These are phyloP conservation scores for Aspergillus chevalieri DNA, from an alignment of 2,329 filamentous ascomycete species.

Conservation along the genomic window DNA sequence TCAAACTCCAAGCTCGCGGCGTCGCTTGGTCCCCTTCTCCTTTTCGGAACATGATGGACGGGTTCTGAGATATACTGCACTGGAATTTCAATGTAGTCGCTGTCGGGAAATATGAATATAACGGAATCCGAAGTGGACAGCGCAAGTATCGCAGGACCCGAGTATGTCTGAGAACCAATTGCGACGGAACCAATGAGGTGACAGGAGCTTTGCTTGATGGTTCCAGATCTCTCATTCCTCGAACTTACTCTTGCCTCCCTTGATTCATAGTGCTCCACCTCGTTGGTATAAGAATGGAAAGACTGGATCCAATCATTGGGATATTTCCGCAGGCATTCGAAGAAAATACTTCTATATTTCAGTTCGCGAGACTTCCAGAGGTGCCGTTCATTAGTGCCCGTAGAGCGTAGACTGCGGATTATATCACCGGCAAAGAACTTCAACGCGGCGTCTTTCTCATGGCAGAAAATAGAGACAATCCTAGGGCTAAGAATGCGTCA, in stretches of 20 bases:
- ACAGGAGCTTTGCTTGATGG: neutral
- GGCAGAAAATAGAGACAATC: conserved; percentile 8
- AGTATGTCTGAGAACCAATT: neutral
- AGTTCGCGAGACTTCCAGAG: conserved; percentile 7
- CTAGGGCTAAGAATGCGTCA: neutral
- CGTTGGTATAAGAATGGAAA: conserved; percentile 4
- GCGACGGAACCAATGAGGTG: conserved; percentile 6
- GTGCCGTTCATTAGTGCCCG: neutral
- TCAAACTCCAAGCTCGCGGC: conserved; percentile 3
- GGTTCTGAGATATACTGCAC: neutral
- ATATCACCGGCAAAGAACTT: conserved; percentile 16
- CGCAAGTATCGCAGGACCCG: conserved; percentile 5
- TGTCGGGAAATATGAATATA: conserved; percentile 7
- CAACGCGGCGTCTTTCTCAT: conserved; percentile 10
- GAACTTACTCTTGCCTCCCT: neutral
- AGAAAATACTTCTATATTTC: conserved; percentile 1
- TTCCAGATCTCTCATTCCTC: neutral
- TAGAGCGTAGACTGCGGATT: conserved; percentile 9
- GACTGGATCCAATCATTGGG: conserved; percentile 1
- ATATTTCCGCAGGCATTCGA: conserved; percentile 1
- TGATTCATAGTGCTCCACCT: neutral
- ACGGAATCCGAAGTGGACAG: neutral
- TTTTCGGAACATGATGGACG: neutral
- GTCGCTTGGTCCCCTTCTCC: neutral
- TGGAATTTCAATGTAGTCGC: conserved; percentile 7